Conservation (phyloP, 768 basidiomycete genomes). For the Amanita molliuscula region DNA sequence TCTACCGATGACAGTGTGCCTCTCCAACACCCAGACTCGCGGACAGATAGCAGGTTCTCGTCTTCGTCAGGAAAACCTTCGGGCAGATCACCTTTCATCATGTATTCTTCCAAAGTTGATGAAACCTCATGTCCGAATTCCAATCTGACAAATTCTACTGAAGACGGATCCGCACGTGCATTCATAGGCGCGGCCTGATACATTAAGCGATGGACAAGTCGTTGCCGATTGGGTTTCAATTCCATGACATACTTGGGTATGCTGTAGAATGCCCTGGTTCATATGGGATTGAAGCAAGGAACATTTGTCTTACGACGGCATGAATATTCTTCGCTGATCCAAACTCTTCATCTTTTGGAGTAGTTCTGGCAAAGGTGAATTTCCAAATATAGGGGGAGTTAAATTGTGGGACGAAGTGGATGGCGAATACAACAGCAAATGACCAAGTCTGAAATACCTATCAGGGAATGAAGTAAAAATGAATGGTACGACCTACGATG, state of each 20-base stretch:
- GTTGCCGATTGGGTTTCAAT: constrained; percentile 7
- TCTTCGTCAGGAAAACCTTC: neutral
- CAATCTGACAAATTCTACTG: neutral
- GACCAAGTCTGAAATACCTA: constrained; percentile 38
- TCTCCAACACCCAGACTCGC: constrained; percentile 3
- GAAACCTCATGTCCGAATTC: neutral
- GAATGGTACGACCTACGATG: constrained; percentile 1
- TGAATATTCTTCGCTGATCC: constrained; percentile 26
- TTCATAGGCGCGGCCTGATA: neutral
- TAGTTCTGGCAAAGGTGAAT: constrained; percentile 27
- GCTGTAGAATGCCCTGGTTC: constrained; percentile 8
- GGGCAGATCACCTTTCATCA: neutral
- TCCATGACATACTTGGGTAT: constrained; percentile 11
- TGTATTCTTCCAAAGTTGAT: neutral
- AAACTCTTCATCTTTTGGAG: constrained; percentile 32
- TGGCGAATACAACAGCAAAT: constrained; percentile 39
- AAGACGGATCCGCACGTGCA: neutral
- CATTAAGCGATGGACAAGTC: constrained; percentile 5
- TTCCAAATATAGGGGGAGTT: constrained; percentile 36
- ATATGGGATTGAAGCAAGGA: neutral
- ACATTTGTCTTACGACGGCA: constrained; percentile 33
- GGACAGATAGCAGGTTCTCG: neutral
- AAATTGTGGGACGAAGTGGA: constrained; percentile 26
- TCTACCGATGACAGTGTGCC: constrained; percentile 8
- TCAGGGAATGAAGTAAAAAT: neutral